These are phyloP conservation scores for Trichophyton verrucosum DNA, from an alignment of 2,329 filamentous ascomycete genomes.

Conservation along the genomic window DNA sequence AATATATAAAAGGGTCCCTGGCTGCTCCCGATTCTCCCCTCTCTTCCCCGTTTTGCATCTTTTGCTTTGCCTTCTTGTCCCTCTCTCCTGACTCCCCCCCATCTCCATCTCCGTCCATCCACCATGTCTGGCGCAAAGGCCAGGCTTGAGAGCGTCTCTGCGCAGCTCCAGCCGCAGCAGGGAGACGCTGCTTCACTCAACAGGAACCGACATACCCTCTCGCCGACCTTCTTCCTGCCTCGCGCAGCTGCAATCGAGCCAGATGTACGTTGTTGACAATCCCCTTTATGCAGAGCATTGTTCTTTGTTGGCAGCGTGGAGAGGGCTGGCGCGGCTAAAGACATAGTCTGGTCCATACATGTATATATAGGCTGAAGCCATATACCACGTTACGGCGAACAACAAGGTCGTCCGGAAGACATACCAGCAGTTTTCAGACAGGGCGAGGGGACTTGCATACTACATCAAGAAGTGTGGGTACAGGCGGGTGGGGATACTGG, in stretches of 20 bases:
- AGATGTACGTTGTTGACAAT: slow-evolving; percentile 37
- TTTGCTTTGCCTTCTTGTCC: not conserved
- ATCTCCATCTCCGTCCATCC: not conserved
- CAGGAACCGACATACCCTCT: slow-evolving; percentile 46
- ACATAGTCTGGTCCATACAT: not conserved
- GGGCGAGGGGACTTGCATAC: slow-evolving; percentile 77
- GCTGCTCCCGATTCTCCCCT: too few relatives aligned
- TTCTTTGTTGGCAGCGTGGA: too few relatives aligned
- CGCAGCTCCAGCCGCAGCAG: slow-evolving; percentile 18
- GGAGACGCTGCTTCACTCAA: slow-evolving; percentile 22
- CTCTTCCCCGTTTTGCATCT: not conserved
- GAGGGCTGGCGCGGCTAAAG: not conserved
- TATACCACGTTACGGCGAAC: slow-evolving; percentile 75
- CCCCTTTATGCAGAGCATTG: not conserved
- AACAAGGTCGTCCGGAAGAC: slow-evolving; percentile 59
- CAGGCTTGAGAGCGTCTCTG: slow-evolving; percentile 21
- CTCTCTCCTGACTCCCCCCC: not conserved
- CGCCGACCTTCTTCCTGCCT: slow-evolving; percentile 75
- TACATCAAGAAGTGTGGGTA: slow-evolving; percentile 63
- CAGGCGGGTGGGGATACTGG: slow-evolving; percentile 70
- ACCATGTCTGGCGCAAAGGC: slow-evolving; percentile 20
- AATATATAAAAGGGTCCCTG: not conserved
- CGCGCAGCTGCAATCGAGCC: slow-evolving; percentile 83
- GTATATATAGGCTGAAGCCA: slow-evolving; percentile 52
- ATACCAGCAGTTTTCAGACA: slow-evolving; percentile 73